A percentile compares a stretch with the other conserved stretches of the same genome.
phyloP scores from a whole-genome alignment of 2,329 filamentous ascomycete species.

The Mollisia scopiformis region DNA sequence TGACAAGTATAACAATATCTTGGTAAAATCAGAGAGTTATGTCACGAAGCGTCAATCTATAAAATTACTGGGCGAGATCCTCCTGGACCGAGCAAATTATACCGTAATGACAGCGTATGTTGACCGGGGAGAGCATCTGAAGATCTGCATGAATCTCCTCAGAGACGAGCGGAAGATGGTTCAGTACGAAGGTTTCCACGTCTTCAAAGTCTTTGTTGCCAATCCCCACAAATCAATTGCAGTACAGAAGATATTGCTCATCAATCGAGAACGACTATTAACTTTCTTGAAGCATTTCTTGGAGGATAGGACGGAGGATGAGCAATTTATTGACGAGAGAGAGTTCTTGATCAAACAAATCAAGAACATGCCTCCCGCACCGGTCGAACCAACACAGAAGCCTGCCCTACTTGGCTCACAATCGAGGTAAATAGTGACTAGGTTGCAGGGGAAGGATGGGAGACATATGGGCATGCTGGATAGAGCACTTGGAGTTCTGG shows the following conservation, averaged over 20 bases:
- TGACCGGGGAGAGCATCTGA: slow-evolving; percentile 91
- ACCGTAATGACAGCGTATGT: slow-evolving; percentile 98
- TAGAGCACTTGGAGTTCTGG: slow-evolving; percentile 31
- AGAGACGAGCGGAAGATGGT: slow-evolving; percentile 98
- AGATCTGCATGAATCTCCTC: slow-evolving; percentile 97
- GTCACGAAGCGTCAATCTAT: slow-evolving; percentile 98
- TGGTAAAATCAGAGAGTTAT: slow-evolving; percentile 93
- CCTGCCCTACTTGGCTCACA: slow-evolving; percentile 36
- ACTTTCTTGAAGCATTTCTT: slow-evolving; percentile 90
- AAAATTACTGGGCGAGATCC: slow-evolving; percentile 92
- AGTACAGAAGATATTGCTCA: slow-evolving; percentile 92
- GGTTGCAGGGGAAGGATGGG: background rate
- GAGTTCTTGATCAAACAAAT: slow-evolving; percentile 98
- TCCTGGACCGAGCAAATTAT: slow-evolving; percentile 95
- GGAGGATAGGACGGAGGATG: slow-evolving; percentile 93
- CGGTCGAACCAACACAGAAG: slow-evolving; percentile 47
- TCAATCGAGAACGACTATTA: slow-evolving; percentile 90
- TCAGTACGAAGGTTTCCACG: slow-evolving; percentile 98
- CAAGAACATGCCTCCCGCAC: slow-evolving; percentile 63
- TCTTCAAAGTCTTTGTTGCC: slow-evolving; percentile 99
- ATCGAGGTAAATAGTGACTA: slow-evolving; percentile 22
- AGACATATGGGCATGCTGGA: slow-evolving; percentile 22
- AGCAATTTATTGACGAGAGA: slow-evolving; percentile 98
- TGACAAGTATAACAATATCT: slow-evolving; percentile 80
- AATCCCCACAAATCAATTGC: slow-evolving; percentile 98